Conservation (phyloP, 2,329 filamentous ascomycete genomes). For the Escovopsis weberi region DNA sequence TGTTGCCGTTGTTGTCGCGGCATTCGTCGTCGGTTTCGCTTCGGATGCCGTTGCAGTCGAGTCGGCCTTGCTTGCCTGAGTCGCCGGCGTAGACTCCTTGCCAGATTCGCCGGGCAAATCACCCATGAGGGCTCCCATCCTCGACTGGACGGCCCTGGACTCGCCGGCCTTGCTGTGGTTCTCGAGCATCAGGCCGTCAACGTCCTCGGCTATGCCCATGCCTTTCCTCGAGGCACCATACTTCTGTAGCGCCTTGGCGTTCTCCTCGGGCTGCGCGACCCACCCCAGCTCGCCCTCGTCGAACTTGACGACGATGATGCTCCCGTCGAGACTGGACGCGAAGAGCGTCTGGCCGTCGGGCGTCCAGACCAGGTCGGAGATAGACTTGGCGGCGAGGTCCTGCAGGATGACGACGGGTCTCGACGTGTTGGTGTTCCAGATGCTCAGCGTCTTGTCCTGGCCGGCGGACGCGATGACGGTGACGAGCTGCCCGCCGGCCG, state of each 20-base stretch:
- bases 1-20: no score
- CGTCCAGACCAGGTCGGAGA: constrained; percentile 88
- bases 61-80: constrained; percentile 24
- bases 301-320: constrained; percentile 70
- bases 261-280: constrained; percentile 74
- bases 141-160: constrained; percentile 74
- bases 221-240: constrained; percentile 80
- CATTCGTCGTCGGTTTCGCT: constrained; percentile 14
- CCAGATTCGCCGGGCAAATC: constrained; percentile 48
- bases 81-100: constrained; percentile 32
- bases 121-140: constrained; percentile 98
- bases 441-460: constrained; percentile 87
- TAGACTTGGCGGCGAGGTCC: constrained; percentile 78
- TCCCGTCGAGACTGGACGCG: constrained; percentile 77
- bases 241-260: constrained; percentile 83
- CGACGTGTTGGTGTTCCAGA: constrained; percentile 96
- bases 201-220: constrained; percentile 80
- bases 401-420: constrained; percentile 81
- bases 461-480: constrained; percentile 95
- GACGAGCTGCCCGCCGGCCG: constrained; percentile 63
- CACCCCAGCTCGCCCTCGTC: constrained; percentile 80
- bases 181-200: constrained; percentile 75
- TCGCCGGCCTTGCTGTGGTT: constrained; percentile 88
- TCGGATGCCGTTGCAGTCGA: constrained; percentile 9
- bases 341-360: constrained; percentile 82